phyloP scores from a whole-genome alignment of 2,329 filamentous ascomycete genomes.

The Fusarium neocosmosporiellum region DNA sequence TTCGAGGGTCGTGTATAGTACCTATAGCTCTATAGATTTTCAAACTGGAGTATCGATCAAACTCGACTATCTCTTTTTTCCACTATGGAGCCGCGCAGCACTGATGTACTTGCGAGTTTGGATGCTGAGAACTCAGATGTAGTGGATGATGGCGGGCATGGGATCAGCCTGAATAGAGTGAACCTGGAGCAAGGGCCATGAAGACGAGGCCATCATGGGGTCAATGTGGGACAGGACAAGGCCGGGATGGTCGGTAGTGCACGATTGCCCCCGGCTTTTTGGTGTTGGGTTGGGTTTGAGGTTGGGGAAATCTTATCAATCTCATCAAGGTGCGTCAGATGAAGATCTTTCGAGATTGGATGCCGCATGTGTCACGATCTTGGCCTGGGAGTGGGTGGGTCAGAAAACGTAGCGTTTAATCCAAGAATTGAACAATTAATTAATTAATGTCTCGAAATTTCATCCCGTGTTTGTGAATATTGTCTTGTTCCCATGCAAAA shows the following conservation, averaged over 20 bases:
- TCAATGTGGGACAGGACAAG: slow-evolving; percentile 26
- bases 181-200: not conserved
- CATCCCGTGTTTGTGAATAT: slow-evolving; percentile 6
- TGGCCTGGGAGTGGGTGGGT: not conserved
- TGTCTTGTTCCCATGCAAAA: not conserved
- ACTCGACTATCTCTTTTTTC: not conserved
- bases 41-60: not conserved
- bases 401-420: not conserved
- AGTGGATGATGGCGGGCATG: not conserved
- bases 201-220: slow-evolving; percentile 17
- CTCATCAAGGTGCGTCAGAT: slow-evolving; percentile 43
- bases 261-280: slow-evolving; percentile 26
- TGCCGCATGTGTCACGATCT: not conserved
- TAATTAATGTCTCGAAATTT: not conserved
- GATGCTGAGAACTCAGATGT: not conserved
- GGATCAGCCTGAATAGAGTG: not conserved
- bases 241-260: slow-evolving; percentile 21
- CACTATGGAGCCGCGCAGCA: not conserved
- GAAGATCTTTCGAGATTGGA: slow-evolving; percentile 29
- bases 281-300: slow-evolving; percentile 9
- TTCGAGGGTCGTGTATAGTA: not conserved
- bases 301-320: slow-evolving; percentile 43
- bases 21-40: not conserved
- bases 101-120: not conserved
- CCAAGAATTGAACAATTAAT: not conserved